Percentiles rank a stretch among this genome's conserved stretches.
Evolutionary conservation across 108 stramenopile genomes (phyloP).

Genomic region (Skeletonema potamos): DNA sequence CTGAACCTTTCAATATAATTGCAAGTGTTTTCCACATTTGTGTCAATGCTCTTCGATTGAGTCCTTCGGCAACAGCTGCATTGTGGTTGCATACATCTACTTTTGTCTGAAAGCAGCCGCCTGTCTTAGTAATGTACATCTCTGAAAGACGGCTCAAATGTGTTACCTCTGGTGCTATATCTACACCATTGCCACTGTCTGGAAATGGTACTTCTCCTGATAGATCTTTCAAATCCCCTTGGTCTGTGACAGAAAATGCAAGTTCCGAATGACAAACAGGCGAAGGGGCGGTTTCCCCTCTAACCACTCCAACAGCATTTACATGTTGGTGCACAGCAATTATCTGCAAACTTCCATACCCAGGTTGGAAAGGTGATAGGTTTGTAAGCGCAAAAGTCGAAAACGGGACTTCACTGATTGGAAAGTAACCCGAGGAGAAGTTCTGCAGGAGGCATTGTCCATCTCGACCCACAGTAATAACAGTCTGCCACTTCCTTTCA

Average conservation of each 20-base stretch:
- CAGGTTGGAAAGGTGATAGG: constrained; percentile 77
- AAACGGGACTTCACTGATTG: constrained; percentile 68
- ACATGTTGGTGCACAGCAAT: constrained; percentile 73
- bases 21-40: constrained; percentile 81
- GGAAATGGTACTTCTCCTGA: constrained; percentile 11
- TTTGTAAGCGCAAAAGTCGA: constrained; percentile 85
- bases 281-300: not conserved
- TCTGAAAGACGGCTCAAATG: constrained; percentile 81
- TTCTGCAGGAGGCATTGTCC: constrained; percentile 77
- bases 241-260: constrained; percentile 71
- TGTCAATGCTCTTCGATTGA: constrained; percentile 55
- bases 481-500: constrained; percentile 67
- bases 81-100: constrained; percentile 76
- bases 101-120: constrained; percentile 46
- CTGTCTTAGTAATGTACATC: constrained; percentile 60
- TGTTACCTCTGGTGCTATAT: constrained; percentile 75
- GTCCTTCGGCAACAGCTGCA: constrained; percentile 57
- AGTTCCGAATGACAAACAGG: constrained; percentile 12
- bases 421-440: constrained; percentile 66
- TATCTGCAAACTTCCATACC: constrained; percentile 77
- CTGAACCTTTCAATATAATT: constrained; percentile 56
- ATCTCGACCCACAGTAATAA: constrained; percentile 79
- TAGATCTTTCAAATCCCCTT: constrained; percentile 64
- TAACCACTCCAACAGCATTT: constrained; percentile 57
- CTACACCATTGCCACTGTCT: constrained; percentile 26